Percentiles rank a stretch among this genome's conserved stretches.
Conservation (phyloP, 345 rosid species). For the Turritis glabra region DNA sequence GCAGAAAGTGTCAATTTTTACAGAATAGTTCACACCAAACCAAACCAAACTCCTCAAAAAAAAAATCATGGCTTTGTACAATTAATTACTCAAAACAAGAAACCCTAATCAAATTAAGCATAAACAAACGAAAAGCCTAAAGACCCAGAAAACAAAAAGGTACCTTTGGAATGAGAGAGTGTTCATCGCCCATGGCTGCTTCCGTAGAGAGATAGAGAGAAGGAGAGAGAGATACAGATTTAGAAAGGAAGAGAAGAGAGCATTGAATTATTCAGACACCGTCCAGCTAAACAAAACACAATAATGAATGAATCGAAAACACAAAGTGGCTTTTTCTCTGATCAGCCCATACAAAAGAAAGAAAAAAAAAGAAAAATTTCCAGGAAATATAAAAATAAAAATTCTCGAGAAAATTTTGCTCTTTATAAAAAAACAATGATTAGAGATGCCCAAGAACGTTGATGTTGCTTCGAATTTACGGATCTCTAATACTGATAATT, state of each 20-base stretch:
- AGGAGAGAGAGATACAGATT: conserved; percentile 41
- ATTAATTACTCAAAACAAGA: conserved; percentile 12
- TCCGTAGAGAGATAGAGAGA: conserved; percentile 32
- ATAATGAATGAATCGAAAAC: conserved; percentile 28
- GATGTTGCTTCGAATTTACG: conserved; percentile 35
- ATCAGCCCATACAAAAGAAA: conserved; percentile 28
- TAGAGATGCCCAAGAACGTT: conserved; percentile 17
- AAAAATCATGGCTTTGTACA: neutral
- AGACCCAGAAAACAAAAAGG: neutral
- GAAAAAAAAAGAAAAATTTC: neutral
- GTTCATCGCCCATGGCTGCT: conserved; percentile 73
- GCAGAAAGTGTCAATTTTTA: conserved; percentile 24
- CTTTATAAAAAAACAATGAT: conserved; percentile 37
- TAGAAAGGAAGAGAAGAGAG: conserved; percentile 42
- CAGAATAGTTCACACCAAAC: neutral
- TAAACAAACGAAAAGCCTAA: conserved; percentile 12
- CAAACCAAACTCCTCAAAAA: no score
- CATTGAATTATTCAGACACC: conserved; percentile 51
- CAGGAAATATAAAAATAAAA: neutral
- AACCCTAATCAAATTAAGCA: conserved; percentile 42
- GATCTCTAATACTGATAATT: conserved; percentile 4
- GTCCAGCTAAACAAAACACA: conserved; percentile 30
- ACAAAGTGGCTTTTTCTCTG: conserved; percentile 34
- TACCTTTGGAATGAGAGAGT: conserved; percentile 75
- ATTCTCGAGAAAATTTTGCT: conserved; percentile 8